A percentile compares a stretch with the other conserved stretches of the same genome.
Conservation (phyloP, 202 grass and related monocot genomes). For the Eragrostis tef region DNA sequence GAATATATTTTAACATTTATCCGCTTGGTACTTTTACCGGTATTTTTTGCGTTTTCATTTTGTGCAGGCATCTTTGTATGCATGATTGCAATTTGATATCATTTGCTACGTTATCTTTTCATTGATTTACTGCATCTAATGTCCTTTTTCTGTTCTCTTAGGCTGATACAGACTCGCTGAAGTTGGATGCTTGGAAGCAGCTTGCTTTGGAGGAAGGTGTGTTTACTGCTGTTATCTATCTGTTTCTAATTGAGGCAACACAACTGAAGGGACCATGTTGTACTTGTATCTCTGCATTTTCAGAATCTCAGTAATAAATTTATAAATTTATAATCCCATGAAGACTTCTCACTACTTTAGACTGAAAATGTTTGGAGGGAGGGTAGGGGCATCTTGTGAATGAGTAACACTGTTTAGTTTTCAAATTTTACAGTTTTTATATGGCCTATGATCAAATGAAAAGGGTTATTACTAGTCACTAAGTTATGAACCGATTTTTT, state of each 20-base stretch:
- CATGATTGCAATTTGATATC: too few relatives aligned
- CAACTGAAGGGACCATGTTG: background rate
- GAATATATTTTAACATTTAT: constrained; percentile 6
- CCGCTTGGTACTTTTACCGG: background rate
- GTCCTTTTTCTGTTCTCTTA: constrained; percentile 39
- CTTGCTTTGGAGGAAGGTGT: constrained; percentile 97
- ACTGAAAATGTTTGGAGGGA: background rate
- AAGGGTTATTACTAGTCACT: background rate
- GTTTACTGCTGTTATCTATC: background rate
- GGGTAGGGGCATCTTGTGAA: background rate
- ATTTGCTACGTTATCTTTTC: background rate
- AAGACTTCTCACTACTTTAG: background rate
- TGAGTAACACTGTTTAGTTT: background rate
- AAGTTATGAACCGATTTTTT: background rate
- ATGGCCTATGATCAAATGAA: background rate
- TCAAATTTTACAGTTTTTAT: constrained; percentile 9
- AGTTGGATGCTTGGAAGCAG: constrained; percentile 92
- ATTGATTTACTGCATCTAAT: constrained; percentile 24
- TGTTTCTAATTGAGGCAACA: background rate
- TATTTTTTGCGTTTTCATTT: constrained; percentile 15
- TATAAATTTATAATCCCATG: background rate
- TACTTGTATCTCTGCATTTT: background rate
- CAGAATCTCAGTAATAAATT: constrained; percentile 13
- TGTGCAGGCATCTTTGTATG: constrained; percentile 7
- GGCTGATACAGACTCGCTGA: constrained; percentile 76